Evolutionary conservation across 2,329 filamentous ascomycete genomes (phyloP).

Genomic region (Apiospora marii): DNA sequence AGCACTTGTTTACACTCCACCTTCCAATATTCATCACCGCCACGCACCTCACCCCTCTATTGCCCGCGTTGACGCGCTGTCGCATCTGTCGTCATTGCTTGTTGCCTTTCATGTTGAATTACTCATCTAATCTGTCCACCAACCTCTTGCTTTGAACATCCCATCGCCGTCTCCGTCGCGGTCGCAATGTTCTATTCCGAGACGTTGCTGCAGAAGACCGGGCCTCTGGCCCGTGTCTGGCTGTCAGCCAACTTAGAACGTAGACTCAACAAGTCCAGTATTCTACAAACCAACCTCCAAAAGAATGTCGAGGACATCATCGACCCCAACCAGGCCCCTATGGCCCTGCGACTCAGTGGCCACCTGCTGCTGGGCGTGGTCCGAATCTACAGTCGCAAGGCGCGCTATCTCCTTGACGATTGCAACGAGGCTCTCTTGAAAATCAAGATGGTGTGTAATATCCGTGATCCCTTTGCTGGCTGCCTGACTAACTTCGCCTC

Average conservation of each 20-base stretch:
- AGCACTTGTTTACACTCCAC: conserved; percentile 22
- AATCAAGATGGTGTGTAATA: conserved; percentile 86
- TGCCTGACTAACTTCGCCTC: conserved; percentile 42
- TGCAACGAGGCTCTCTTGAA: conserved; percentile 98
- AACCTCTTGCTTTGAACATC: conserved; percentile 23
- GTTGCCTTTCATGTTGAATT: conserved; percentile 29
- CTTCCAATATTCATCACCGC: conserved; percentile 18
- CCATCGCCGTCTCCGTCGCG: conserved; percentile 37
- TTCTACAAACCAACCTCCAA: conserved; percentile 92
- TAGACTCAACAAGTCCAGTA: conserved; percentile 97
- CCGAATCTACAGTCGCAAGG: conserved; percentile 96
- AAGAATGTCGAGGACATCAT: conserved; percentile 97
- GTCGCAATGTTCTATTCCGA: conserved; percentile 95
- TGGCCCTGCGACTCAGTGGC: conserved; percentile 92
- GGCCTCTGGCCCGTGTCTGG: conserved; percentile 97
- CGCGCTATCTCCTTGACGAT: conserved; percentile 93
- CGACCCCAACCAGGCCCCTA: conserved; percentile 88
- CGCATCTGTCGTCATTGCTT: conserved; percentile 22
- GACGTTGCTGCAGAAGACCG: conserved; percentile 93
- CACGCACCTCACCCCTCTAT: conserved; percentile 20
- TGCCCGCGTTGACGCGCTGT: conserved; percentile 21
- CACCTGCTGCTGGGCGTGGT: conserved; percentile 95
- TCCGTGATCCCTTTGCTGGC: conserved; percentile 15
- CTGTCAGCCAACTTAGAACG: conserved; percentile 97
- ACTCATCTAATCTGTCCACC: conserved; percentile 1